Conservation (phyloP, 768 basidiomycete species). For the Boletus rubropictus region DNA sequence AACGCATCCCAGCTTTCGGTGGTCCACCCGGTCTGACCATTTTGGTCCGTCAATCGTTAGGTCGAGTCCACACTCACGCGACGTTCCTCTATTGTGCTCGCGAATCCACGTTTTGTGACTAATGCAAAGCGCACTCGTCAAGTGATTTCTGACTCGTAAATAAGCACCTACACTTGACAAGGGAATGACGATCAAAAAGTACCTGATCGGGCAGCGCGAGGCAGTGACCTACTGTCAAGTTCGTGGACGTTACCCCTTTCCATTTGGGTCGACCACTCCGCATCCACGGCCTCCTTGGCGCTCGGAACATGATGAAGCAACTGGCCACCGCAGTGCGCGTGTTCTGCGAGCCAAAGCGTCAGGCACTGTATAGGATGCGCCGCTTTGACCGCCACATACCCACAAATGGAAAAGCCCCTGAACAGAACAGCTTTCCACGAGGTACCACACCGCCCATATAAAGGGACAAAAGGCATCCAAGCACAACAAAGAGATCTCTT, state of each 20-base stretch:
- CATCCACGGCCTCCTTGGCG: background rate
- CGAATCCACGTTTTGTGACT: constrained; percentile 1
- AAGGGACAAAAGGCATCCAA: constrained; percentile 19
- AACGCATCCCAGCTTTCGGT: background rate
- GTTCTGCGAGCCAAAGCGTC: constrained; percentile 19
- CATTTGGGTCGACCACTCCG: background rate
- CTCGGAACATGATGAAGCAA: background rate
- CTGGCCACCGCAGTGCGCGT: constrained; percentile 2
- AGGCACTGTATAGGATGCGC: background rate
- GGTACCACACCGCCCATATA: constrained; percentile 9
- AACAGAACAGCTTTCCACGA: constrained; percentile 11
- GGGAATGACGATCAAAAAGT: background rate
- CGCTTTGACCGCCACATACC: constrained; percentile 10
- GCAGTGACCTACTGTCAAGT: background rate
- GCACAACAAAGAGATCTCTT: constrained; percentile 12
- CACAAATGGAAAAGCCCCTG: constrained; percentile 25
- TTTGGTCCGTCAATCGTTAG: constrained; percentile 5
- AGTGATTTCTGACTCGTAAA: background rate
- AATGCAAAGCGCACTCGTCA: background rate
- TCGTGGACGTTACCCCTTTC: background rate
- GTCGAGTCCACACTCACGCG: background rate
- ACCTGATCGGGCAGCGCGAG: background rate
- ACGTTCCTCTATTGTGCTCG: constrained; percentile 14
- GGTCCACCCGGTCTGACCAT: constrained; percentile 4
- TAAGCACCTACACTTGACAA: constrained; percentile 7